A percentile compares a stretch with the other conserved stretches of the same genome.
phyloP scores from a whole-genome alignment of 345 rosid species.

The Eucalyptus microcorys region DNA sequence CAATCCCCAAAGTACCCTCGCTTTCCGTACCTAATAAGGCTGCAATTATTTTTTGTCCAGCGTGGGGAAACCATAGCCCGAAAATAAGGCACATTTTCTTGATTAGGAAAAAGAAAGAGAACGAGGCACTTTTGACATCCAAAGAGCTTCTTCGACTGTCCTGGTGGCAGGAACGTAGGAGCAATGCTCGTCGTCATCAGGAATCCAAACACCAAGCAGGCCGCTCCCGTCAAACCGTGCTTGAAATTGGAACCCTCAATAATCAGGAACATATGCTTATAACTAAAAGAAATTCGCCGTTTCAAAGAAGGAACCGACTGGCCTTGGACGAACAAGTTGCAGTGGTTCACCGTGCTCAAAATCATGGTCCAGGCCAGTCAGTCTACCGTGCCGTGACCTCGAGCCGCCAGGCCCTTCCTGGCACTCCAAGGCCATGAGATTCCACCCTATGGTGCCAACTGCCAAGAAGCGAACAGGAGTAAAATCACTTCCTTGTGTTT shows the following conservation, averaged over 20 bases:
- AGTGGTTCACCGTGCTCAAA: not conserved
- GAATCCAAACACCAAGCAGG: not conserved
- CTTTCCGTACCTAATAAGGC: not conserved
- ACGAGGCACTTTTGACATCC: not conserved
- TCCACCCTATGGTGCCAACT: not conserved
- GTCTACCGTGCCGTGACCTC: not conserved
- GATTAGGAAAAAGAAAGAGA: not conserved
- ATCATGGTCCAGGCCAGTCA: not conserved
- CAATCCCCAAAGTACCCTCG: not conserved
- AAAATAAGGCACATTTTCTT: not conserved
- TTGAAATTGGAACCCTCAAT: not conserved
- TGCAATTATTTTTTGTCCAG: not conserved
- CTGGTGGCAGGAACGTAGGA: not conserved
- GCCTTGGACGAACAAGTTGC: not conserved
- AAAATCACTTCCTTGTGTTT: not conserved
- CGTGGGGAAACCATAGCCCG: not conserved
- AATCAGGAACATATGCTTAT: not conserved
- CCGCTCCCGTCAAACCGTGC: not conserved
- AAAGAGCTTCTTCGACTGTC: not conserved
- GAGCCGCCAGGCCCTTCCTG: not conserved
- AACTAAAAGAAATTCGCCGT: not conserved
- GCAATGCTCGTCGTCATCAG: not conserved
- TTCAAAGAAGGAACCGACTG: not conserved
- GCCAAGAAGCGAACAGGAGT: not conserved
- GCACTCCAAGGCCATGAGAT: not conserved